phyloP scores from a whole-genome alignment of 352 stramenopile genomes.

The Phytophthora sp. region DNA sequence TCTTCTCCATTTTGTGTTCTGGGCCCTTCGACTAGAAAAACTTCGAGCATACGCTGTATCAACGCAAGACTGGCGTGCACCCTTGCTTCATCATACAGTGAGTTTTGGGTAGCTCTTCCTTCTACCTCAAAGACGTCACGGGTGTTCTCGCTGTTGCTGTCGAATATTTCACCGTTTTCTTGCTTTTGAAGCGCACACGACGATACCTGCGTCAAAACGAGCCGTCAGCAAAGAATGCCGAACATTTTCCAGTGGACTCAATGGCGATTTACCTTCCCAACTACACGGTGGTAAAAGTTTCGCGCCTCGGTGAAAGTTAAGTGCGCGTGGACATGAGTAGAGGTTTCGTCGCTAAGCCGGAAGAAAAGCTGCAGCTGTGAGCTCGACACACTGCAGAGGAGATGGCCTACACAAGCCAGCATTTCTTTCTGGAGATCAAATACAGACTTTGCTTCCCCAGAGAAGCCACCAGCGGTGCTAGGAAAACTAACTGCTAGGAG shows the following conservation, averaged over 20 bases:
- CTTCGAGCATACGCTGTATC: conserved; percentile 61
- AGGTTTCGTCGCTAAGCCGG: conserved; percentile 12
- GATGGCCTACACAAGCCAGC: conserved; percentile 63
- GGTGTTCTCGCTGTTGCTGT: conserved; percentile 4
- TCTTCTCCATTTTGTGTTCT: neutral
- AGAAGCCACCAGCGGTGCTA: neutral
- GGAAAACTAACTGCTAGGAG: conserved; percentile 33
- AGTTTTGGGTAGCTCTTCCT: neutral
- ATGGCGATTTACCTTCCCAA: conserved; percentile 41
- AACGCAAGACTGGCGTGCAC: conserved; percentile 64
- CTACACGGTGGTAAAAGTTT: conserved; percentile 55
- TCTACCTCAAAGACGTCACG: neutral
- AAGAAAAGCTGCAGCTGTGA: conserved; percentile 56
- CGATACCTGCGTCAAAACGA: neutral
- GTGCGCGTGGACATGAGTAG: neutral
- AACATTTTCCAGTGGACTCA: neutral
- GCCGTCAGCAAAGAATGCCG: neutral
- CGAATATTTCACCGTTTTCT: neutral
- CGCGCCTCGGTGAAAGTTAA: conserved; percentile 54
- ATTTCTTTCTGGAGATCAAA: conserved; percentile 65
- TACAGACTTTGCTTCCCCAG: conserved; percentile 6
- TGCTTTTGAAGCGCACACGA: neutral
- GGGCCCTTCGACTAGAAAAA: conserved; percentile 52
- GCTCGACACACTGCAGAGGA: conserved; percentile 65
- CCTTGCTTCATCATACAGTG: conserved; percentile 53